phyloP scores from a whole-genome alignment of 129 eudicot genomes.

The Mikania micrantha region DNA sequence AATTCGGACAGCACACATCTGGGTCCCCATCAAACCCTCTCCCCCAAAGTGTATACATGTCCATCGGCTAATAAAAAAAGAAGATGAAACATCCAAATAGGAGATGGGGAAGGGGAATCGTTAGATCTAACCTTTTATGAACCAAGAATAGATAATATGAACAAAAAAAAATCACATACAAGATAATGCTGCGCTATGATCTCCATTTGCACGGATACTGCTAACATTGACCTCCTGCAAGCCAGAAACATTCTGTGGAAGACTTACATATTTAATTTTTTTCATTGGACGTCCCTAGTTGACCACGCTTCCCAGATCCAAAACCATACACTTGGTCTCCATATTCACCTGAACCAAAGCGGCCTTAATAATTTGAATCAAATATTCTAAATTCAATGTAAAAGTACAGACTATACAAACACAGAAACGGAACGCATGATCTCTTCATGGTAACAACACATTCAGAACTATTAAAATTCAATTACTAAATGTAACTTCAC shows the following conservation, averaged over 20 bases:
- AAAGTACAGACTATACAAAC: not conserved
- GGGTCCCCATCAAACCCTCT: conserved; percentile 57
- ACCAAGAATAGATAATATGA: not conserved
- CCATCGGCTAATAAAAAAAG: conserved; percentile 40
- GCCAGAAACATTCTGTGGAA: conserved; percentile 53
- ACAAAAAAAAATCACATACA: conserved; percentile 34
- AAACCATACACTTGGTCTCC: conserved; percentile 64
- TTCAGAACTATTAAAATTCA: not conserved
- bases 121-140: not conserved
- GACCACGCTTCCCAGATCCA: conserved; percentile 98
- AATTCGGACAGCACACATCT: conserved; percentile 38
- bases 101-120: not conserved
- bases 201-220: conserved; percentile 74
- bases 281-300: conserved; percentile 56
- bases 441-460: not conserved
- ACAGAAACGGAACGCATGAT: not conserved
- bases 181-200: conserved; percentile 83
- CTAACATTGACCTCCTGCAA: conserved; percentile 36
- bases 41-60: conserved; percentile 82
- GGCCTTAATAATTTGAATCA: not conserved
- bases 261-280: conserved; percentile 42
- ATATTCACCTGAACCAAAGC: conserved; percentile 23
- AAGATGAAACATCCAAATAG: not conserved
- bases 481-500: conserved; percentile 23
- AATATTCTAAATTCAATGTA: not conserved